Percentiles rank a stretch among this genome's conserved stretches.
phyloP scores from a whole-genome alignment of 371 early-diverging fungal genomes.

The Lichtheimia hyalospora region DNA sequence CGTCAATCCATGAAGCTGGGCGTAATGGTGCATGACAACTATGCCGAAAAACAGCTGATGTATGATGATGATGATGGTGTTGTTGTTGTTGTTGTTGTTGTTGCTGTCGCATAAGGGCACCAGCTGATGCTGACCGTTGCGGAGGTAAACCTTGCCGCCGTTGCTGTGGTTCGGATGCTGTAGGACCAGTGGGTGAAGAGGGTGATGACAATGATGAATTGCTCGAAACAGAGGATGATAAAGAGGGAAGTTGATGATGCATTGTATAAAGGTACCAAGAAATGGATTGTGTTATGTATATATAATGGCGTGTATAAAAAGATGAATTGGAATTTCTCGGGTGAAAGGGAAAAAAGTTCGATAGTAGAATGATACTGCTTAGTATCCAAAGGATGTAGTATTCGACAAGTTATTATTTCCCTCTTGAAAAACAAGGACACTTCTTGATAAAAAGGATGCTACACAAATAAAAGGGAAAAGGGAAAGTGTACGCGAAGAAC shows the following conservation, averaged over 20 bases:
- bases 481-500: too few species aligned
- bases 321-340: too few species aligned
- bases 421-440: too few species aligned
- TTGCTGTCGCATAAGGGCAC: slow-evolving; percentile 17
- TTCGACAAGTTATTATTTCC: too few species aligned
- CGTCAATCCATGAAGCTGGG: slow-evolving; percentile 14
- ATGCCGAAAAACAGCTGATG: slow-evolving; percentile 2
- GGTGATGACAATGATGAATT: slow-evolving; percentile 8
- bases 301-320: too few species aligned
- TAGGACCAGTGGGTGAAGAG: background rate
- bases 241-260: slow-evolving; percentile 15
- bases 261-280: background rate
- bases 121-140: slow-evolving; percentile 22
- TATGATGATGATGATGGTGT: background rate
- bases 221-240: slow-evolving; percentile 23
- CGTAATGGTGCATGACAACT: slow-evolving; percentile 7
- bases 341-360: too few species aligned
- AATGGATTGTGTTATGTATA: too few species aligned
- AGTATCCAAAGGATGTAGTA: too few species aligned
- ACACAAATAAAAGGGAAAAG: too few species aligned
- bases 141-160: slow-evolving; percentile 1
- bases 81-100: background rate
- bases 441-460: too few species aligned
- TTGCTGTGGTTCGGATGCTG: slow-evolving; percentile 5
- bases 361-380: too few species aligned